These are phyloP conservation scores for Drechslerella dactyloides DNA, from an alignment of 2,329 filamentous ascomycete genomes.

Conservation along the genomic window DNA sequence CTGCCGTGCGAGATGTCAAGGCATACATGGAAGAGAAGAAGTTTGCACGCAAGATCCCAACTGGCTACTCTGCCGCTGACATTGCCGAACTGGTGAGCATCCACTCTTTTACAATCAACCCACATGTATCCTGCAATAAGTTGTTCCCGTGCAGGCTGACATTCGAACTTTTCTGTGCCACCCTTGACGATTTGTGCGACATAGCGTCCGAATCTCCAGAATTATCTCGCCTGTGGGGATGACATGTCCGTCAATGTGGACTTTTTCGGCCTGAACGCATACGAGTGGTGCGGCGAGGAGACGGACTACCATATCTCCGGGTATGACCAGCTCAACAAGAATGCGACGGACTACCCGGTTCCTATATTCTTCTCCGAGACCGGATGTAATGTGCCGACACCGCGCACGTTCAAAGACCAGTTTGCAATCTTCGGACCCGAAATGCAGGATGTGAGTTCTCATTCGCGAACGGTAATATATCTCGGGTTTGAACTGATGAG, in stretches of 20 bases:
- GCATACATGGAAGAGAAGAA: slow-evolving; percentile 75
- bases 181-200: not conserved
- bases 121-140: not conserved
- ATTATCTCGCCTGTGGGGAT: slow-evolving; percentile 78
- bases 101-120: too few relatives aligned
- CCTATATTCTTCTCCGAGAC: slow-evolving; percentile 91
- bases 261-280: slow-evolving; percentile 85
- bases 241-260: slow-evolving; percentile 74
- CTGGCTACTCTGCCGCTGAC: slow-evolving; percentile 87
- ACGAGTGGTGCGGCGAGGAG: slow-evolving; percentile 71
- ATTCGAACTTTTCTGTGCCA: not conserved
- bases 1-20: slow-evolving; percentile 81
- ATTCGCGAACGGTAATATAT: too few relatives aligned
- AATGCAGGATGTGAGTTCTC: slow-evolving; percentile 67
- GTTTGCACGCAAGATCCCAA: slow-evolving; percentile 77
- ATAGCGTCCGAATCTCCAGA: slow-evolving; percentile 66
- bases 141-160: not conserved
- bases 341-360: slow-evolving; percentile 74
- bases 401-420: slow-evolving; percentile 74
- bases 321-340: slow-evolving; percentile 71
- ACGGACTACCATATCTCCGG: slow-evolving; percentile 70
- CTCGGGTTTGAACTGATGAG: not conserved
- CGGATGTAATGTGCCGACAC: slow-evolving; percentile 73
- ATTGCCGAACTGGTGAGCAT: slow-evolving; percentile 67
- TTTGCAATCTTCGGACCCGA: slow-evolving; percentile 74